These are phyloP conservation scores for Gigaspora rosea DNA, from an alignment of 192 early-diverging fungal genomes.

Conservation along the genomic window DNA sequence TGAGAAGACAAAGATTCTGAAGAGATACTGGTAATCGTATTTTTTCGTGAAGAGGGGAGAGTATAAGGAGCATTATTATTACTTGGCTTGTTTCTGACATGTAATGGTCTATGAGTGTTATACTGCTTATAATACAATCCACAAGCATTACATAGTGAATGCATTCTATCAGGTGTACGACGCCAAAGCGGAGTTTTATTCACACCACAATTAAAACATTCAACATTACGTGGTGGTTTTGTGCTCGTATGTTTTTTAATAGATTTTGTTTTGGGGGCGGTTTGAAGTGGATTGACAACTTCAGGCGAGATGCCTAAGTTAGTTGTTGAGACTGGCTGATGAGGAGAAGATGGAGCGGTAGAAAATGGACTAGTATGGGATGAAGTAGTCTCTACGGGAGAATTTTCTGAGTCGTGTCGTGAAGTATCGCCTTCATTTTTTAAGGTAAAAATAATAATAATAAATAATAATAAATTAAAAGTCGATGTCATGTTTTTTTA, in stretches of 20 bases:
- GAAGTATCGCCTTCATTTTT: neutral
- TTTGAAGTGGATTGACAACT: neutral
- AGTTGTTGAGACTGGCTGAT: neutral
- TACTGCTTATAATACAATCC: slow-evolving; percentile 69
- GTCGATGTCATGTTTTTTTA: neutral
- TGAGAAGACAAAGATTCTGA: neutral
- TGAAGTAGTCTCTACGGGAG: neutral
- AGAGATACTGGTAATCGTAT: neutral
- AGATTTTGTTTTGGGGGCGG: slow-evolving; percentile 25
- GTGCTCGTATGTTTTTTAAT: slow-evolving; percentile 42
- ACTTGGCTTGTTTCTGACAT: slow-evolving; percentile 56
- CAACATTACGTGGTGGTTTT: slow-evolving; percentile 52
- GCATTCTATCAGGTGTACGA: slow-evolving; percentile 70
- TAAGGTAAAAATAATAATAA: neutral
- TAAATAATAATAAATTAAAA: neutral
- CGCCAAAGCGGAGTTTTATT: slow-evolving; percentile 80
- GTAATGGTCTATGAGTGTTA: slow-evolving; percentile 58
- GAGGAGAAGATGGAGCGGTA: neutral
- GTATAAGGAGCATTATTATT: slow-evolving; percentile 42
- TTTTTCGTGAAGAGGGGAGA: slow-evolving; percentile 33
- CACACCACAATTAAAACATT: slow-evolving; percentile 78
- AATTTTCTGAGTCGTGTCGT: neutral
- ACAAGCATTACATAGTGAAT: slow-evolving; percentile 87
- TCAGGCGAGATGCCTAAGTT: neutral
- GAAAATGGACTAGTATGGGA: neutral